phyloP scores from a whole-genome alignment of 257 asterid genomes.

The Capsicum chinense region DNA sequence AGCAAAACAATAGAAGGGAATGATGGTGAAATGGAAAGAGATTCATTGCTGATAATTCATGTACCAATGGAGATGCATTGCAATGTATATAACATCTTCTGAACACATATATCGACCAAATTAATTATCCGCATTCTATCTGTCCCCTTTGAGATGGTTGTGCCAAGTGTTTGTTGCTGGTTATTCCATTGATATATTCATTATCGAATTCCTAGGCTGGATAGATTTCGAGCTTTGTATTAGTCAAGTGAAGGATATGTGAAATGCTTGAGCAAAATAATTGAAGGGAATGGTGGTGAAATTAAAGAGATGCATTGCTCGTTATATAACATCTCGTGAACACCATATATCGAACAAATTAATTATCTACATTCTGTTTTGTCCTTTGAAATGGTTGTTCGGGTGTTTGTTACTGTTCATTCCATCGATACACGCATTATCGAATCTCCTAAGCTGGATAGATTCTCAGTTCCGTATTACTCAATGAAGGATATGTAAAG shows the following conservation, averaged over 20 bases:
- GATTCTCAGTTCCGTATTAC: neutral
- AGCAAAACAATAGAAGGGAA: too few species aligned
- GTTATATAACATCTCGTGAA: neutral
- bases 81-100: too few species aligned
- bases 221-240: neutral
- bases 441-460: neutral
- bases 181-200: too few species aligned
- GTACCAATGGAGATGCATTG: too few species aligned
- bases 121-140: neutral
- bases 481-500: too few species aligned
- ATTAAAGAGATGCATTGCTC: neutral
- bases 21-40: neutral
- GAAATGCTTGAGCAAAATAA: neutral
- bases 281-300: neutral
- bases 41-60: neutral
- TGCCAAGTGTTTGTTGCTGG: too few species aligned
- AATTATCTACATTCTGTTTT: neutral
- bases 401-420: neutral
- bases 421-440: neutral
- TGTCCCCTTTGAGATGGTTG: too few species aligned
- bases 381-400: neutral
- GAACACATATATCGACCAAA: neutral
- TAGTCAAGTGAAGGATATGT: neutral
- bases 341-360: neutral
- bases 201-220: neutral